A percentile compares a stretch with the other conserved stretches of the same genome.
Evolutionary conservation across 2,329 filamentous ascomycete genomes (phyloP).

Genomic region (Fusarium veterinarium): DNA sequence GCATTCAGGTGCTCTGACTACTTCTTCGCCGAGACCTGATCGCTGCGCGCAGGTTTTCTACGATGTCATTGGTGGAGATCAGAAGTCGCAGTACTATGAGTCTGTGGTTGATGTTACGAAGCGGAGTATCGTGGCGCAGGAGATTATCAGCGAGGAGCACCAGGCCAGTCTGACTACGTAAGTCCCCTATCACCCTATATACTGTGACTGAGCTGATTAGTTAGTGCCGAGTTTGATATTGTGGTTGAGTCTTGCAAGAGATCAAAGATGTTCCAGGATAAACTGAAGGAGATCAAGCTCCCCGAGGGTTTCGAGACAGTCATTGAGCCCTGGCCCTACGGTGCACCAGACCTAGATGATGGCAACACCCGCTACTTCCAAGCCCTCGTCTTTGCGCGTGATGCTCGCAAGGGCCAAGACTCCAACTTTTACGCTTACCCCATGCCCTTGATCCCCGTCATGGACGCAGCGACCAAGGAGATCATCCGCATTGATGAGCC

Average conservation of each 20-base stretch:
- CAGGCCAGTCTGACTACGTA: conserved; percentile 49
- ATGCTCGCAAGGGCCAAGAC: conserved; percentile 52
- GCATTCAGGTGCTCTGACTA: conserved; percentile 49
- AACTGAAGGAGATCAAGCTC: conserved; percentile 44
- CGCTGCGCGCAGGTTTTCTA: conserved; percentile 58
- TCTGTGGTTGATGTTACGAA: conserved; percentile 50
- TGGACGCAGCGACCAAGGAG: conserved; percentile 47
- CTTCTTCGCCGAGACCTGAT: conserved; percentile 42
- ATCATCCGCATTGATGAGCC: conserved; percentile 51
- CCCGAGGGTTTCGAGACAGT: conserved; percentile 47
- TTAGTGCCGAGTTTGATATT: conserved; percentile 48
- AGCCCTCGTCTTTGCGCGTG: conserved; percentile 48
- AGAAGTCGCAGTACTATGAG: conserved; percentile 48
- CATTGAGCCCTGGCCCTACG: conserved; percentile 51
- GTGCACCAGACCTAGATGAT: conserved; percentile 46
- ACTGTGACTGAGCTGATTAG: not conserved
- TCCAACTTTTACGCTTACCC: conserved; percentile 69
- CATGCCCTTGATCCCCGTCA: conserved; percentile 60
- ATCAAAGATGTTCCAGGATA: conserved; percentile 48
- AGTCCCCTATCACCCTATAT: conserved; percentile 1
- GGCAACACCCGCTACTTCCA: conserved; percentile 50
- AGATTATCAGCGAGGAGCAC: conserved; percentile 44
- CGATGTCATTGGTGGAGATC: conserved; percentile 47
- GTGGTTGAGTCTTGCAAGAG: conserved; percentile 46
- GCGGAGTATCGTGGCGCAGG: conserved; percentile 39